Evolutionary conservation across 2,329 filamentous ascomycete genomes (phyloP).

Genomic region (Botrytis hyacinthi): DNA sequence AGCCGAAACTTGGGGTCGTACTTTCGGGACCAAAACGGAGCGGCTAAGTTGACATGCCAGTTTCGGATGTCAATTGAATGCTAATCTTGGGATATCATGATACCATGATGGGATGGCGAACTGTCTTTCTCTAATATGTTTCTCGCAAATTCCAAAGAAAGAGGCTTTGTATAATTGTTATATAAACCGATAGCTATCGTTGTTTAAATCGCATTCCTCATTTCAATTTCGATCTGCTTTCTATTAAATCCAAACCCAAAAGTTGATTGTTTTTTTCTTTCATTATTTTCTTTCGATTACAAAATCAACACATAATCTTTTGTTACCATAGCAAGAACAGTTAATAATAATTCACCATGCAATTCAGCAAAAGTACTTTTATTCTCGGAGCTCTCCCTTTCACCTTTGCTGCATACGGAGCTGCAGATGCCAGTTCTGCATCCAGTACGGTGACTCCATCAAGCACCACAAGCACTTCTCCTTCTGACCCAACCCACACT

Average conservation of each 20-base stretch:
- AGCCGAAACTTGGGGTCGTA: constrained; percentile 13
- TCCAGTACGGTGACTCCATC: constrained; percentile 23
- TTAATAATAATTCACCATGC: constrained; percentile 31
- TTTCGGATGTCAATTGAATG: background rate
- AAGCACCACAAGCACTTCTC: constrained; percentile 15
- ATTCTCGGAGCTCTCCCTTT: constrained; percentile 29
- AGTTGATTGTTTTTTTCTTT: background rate
- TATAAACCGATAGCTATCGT: background rate
- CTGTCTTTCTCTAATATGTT: background rate
- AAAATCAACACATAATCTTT: background rate
- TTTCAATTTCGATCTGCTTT: background rate
- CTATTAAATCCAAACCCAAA: background rate
- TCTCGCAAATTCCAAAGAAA: background rate
- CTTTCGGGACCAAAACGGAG: background rate
- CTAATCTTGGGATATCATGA: background rate
- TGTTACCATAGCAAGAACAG: background rate
- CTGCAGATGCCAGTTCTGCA: constrained; percentile 19
- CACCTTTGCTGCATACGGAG: constrained; percentile 28
- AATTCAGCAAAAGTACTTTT: constrained; percentile 31
- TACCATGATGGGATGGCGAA: background rate
- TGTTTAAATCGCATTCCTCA: background rate
- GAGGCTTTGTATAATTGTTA: background rate
- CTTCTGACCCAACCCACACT: constrained; percentile 31
- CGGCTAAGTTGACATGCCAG: background rate
- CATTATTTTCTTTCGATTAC: background rate